Evolutionary conservation across 1,284 basidiomycete genomes (phyloP).

Genomic region (Phellopilus nigrolimitatus): DNA sequence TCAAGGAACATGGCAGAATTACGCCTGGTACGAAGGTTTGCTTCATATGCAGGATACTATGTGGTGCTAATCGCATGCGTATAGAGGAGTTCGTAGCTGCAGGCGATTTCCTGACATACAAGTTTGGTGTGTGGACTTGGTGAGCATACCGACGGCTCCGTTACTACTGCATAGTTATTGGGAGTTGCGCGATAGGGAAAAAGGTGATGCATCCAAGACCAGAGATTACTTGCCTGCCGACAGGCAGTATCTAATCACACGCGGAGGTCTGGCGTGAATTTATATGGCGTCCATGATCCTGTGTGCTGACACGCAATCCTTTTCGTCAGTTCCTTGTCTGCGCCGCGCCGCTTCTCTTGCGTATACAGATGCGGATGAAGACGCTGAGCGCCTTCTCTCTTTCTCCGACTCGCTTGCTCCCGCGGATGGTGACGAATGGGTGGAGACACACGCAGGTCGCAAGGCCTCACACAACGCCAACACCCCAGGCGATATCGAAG

Average conservation of each 20-base stretch:
- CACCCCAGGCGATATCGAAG: conserved; percentile 63
- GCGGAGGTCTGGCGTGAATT: conserved; percentile 48
- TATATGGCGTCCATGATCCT: conserved; percentile 1
- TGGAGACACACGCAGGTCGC: conserved; percentile 80
- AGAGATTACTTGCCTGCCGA: conserved; percentile 90
- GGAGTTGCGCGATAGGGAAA: too few species aligned
- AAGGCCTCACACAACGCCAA: conserved; percentile 44
- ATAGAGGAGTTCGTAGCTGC: conserved; percentile 94
- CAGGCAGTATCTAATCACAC: conserved; percentile 95
- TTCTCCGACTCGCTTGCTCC: conserved; percentile 60
- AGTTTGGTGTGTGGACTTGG: conserved; percentile 96
- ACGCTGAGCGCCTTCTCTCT: conserved; percentile 83
- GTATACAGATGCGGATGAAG: conserved; percentile 93
- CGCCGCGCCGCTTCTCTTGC: conserved; percentile 87
- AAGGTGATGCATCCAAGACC: conserved; percentile 77
- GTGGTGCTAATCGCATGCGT: conserved; percentile 24
- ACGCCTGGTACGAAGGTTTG: conserved; percentile 73
- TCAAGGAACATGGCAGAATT: conserved; percentile 97
- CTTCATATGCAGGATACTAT: conserved; percentile 13
- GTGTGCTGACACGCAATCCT: background rate
- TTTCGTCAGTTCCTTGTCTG: conserved; percentile 73
- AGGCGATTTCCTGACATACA: conserved; percentile 91
- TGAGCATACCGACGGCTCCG: conserved; percentile 36
- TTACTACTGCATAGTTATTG: too few species aligned
- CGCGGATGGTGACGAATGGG: conserved; percentile 72